Base-by-base conservation (phyloP, 768 basidiomycete genomes). In the Rhizopogon rudus region DNA sequence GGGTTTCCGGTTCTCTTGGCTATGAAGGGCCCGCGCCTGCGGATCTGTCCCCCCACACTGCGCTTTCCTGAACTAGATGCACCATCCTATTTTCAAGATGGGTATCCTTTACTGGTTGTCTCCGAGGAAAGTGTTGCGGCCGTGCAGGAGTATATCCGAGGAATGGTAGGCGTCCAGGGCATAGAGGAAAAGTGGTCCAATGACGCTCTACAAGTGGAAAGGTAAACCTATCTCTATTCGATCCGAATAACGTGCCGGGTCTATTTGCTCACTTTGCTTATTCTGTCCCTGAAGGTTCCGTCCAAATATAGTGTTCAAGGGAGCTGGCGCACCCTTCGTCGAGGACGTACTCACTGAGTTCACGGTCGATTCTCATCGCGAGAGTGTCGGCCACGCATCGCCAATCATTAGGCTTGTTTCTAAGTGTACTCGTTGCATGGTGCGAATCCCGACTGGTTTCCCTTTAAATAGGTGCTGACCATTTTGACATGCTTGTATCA, bases 331-430 rank as follows among this genome's bases (percentile, higher is more conserved):
- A 3, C 80, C 88, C 5, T 92, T 88, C 65, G 78, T 81, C 9
- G 89, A 92, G 65, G 89, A 92, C 60, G 66, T 73, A 39, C 83
- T 87, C 80, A 79, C 81, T 56, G 81, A 83, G 65, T 78, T 91
- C 40, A 60, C 67, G 4, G 76, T 88, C 61, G 78, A 78, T 31
- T 71, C 77, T 7, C 61, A 60, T 12, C 52, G 40, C 48, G 63
- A 67, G 48, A 62, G 63, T 9, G 33, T 17, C 9, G 57, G 62
- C 1, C 54, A 42, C 25, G 57, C 60, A 40, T 46, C 59, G 31
- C 59, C 64, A 29, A 54, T 65, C 10, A 75, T 90, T 54, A 74
- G 75, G 16, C 72, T 91, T 3, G 87, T 92, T 22, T 82, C 81
- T 10, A 82, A 82, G 56, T 91, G 88, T 65, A 65, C 80, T 35